Percentiles rank a stretch among this genome's conserved stretches.
phyloP scores from a whole-genome alignment of 768 basidiomycete species.

The Lentinula lateritia region DNA sequence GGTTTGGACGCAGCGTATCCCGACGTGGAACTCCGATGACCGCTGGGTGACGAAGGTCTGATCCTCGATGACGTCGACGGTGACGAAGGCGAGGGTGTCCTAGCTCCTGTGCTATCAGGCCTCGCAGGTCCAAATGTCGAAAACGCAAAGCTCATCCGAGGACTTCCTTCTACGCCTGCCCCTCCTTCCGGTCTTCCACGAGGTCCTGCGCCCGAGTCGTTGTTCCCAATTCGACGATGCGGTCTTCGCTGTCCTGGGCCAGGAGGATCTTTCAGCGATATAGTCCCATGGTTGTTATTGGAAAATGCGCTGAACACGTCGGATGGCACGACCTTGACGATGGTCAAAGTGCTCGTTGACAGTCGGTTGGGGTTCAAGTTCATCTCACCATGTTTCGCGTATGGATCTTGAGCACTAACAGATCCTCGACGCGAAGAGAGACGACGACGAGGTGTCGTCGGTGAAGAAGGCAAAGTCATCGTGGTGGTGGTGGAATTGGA shows the following conservation, averaged over 20 bases:
- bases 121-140: conserved; percentile 45
- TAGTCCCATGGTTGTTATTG: background rate
- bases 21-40: conserved; percentile 20
- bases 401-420: conserved; percentile 62
- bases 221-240: conserved; percentile 24
- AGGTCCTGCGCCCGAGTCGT: conserved; percentile 16
- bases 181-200: conserved; percentile 17
- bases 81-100: conserved; percentile 23
- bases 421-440: conserved; percentile 65
- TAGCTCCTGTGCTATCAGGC: conserved; percentile 15
- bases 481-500: too few species aligned
- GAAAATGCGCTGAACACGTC: background rate
- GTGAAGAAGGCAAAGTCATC: conserved; percentile 4
- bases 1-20: conserved; percentile 26
- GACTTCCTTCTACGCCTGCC: conserved; percentile 9
- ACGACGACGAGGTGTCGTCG: conserved; percentile 17
- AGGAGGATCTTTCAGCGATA: conserved; percentile 28
- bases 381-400: conserved; percentile 45
- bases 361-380: conserved; percentile 50
- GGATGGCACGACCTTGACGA: conserved; percentile 51
- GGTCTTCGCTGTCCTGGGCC: conserved; percentile 21
- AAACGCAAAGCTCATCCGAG: conserved; percentile 59
- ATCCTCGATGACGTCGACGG: conserved; percentile 37
- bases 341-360: conserved; percentile 63
- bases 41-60: conserved; percentile 41